Evolutionary conservation across 2,329 filamentous ascomycete species (phyloP), one percentile per base, ranked within the genome.

Genomic region (Phyllosticta citrichinensis): DNA sequence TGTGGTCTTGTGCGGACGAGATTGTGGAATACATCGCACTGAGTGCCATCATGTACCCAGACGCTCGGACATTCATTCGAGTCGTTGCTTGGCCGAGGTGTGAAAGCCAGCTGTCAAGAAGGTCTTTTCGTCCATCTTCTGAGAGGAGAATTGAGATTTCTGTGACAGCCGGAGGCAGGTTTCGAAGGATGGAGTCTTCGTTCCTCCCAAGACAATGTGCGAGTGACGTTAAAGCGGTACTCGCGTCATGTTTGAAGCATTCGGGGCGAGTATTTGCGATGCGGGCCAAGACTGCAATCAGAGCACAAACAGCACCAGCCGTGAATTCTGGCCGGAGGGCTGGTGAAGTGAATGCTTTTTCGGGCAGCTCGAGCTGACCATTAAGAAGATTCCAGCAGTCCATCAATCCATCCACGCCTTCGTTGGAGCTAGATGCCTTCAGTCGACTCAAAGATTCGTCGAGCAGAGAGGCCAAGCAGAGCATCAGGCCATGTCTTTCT

Each of bases 401-500:
- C 47, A 25, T 73, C 11, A 52, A 47, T 35, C 63, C 62, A n/a
- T 66, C 57, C 27, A 70, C 54, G 35, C 5, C 9, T 6, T 52
- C 52, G 9, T 51, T n/a, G 47, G 24, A 14, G 51, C 19, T 2
- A n/a, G 8, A 3, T n/a, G 17, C 11, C 6, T 24, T 14, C 17
- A 17, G 40, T n/a, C 40, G 40, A 47, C 40, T n/a, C 5, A 20
- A n/a, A 53, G 54, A 24, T 27, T 65, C 63, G 33, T 64, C 67
- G 30, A 72, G 65, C 33, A 87, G 74, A 5, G 82, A 78, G 1
- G 86, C 81, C n/a, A 88, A 73, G 30, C 81, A 81, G 8, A 87
- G 71, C 0, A 89, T 68, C 4, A 89, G 72, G 0, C 88, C 88
- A 67, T 91, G 88, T 1, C 84, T 78, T 67, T 88, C 85, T 67